Conservation (phyloP, 352 stramenopile species). For the Pythium pectinolyticum region DNA sequence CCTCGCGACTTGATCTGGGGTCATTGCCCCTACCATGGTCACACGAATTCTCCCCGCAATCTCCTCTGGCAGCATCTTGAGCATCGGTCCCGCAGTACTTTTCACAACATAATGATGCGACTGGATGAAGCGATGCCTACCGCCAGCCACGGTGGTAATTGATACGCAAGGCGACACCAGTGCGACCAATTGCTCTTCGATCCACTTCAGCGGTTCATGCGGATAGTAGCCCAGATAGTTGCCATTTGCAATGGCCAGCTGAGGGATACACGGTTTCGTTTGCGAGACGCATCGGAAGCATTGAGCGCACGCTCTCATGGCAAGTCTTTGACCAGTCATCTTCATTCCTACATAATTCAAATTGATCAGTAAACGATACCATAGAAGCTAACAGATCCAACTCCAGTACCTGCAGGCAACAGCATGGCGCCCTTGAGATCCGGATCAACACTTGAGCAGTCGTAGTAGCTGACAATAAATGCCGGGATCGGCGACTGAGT, state of each 20-base stretch:
- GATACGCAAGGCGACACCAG: slow-evolving; percentile 13
- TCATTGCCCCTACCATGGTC: slow-evolving; percentile 16
- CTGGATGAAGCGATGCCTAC: slow-evolving; percentile 7
- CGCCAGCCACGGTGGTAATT: slow-evolving; percentile 15
- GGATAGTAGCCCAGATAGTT: slow-evolving; percentile 9
- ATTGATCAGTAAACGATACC: too few species aligned
- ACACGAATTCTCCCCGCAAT: background rate
- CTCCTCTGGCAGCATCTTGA: slow-evolving; percentile 12
- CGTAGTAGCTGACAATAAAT: too few species aligned
- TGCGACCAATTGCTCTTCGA: slow-evolving; percentile 15
- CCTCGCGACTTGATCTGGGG: slow-evolving; percentile 1
- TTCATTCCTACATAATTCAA: too few species aligned
- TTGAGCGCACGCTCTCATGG: too few species aligned
- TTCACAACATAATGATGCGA: slow-evolving; percentile 28
- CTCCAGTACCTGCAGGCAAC: too few species aligned
- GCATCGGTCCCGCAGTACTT: slow-evolving; percentile 17
- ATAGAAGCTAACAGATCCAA: too few species aligned
- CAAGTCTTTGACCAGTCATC: too few species aligned
- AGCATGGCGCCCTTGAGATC: too few species aligned
- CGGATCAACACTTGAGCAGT: too few species aligned
- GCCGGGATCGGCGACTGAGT: too few species aligned
- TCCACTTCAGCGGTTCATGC: background rate
- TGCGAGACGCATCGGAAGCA: too few species aligned
- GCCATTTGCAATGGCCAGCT: slow-evolving; percentile 13
- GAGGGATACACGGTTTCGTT: too few species aligned